phyloP scores from a whole-genome alignment of 2,329 filamentous ascomycete genomes.

The Colletotrichum nymphaeae region DNA sequence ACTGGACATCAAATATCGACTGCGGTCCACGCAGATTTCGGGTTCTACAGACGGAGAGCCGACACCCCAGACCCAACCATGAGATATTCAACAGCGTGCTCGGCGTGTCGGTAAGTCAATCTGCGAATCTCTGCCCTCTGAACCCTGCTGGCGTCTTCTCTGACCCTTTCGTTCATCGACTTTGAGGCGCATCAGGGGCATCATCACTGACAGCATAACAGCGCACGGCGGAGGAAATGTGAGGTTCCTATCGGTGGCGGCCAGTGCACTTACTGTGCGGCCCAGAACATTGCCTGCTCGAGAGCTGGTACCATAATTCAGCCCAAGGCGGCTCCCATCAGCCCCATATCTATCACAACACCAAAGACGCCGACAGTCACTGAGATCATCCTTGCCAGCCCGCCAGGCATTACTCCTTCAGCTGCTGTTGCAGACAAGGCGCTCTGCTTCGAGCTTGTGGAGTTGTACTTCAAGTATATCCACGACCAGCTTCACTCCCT shows the following conservation, averaged over 20 bases:
- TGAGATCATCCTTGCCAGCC: slow-evolving; percentile 26
- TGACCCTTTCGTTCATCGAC: not conserved
- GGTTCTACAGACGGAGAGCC: not conserved
- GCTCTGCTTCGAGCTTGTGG: slow-evolving; percentile 41
- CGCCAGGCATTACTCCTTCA: slow-evolving; percentile 26
- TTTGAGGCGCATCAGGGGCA: not conserved
- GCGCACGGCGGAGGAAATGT: slow-evolving; percentile 36
- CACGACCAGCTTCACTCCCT: slow-evolving; percentile 48
- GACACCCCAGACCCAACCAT: not conserved
- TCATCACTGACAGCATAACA: slow-evolving; percentile 11
- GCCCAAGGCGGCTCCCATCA: slow-evolving; percentile 32
- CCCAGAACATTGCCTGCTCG: slow-evolving; percentile 36
- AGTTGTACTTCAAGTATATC: slow-evolving; percentile 47
- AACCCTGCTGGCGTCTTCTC: not conserved
- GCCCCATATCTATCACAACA: slow-evolving; percentile 26
- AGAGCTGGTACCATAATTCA: slow-evolving; percentile 37
- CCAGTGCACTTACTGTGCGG: slow-evolving; percentile 35
- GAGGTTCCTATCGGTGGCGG: slow-evolving; percentile 34
- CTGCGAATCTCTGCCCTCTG: not conserved
- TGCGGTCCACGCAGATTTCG: not conserved
- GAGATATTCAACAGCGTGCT: slow-evolving; percentile 38
- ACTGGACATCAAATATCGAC: not conserved
- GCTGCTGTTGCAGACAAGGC: slow-evolving; percentile 36
- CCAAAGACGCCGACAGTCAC: slow-evolving; percentile 29
- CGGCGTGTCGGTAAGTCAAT: slow-evolving; percentile 36